Evolutionary conservation across 352 stramenopile species (phyloP).

Genomic region (Globisporangium barbulae): DNA sequence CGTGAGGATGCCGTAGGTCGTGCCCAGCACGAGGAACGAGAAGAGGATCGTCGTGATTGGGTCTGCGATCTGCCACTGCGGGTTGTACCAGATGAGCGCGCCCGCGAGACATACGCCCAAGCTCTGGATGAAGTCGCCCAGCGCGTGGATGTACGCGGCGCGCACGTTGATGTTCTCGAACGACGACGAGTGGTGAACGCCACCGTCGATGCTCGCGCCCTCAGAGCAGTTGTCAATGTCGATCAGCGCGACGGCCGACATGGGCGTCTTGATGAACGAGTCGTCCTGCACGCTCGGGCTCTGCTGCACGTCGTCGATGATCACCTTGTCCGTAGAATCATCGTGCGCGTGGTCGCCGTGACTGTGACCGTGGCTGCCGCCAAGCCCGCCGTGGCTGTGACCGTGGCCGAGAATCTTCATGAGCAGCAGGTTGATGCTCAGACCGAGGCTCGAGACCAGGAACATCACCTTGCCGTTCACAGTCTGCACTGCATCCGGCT

Average conservation of each 20-base stretch:
- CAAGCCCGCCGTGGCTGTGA: constrained; percentile 41
- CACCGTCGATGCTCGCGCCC: constrained; percentile 5
- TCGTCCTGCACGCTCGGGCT: constrained; percentile 42
- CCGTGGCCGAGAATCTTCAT: constrained; percentile 90
- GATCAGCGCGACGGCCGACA: constrained; percentile 77
- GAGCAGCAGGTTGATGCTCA: constrained; percentile 94
- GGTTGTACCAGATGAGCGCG: constrained; percentile 96
- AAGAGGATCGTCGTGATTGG: constrained; percentile 97
- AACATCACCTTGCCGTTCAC: constrained; percentile 96
- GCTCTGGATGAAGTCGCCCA: constrained; percentile 97
- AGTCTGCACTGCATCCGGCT: constrained; percentile 34
- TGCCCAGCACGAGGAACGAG: constrained; percentile 92
- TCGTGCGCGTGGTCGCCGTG: constrained; percentile 30
- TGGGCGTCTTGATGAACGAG: constrained; percentile 62
- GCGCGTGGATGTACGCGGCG: constrained; percentile 97
- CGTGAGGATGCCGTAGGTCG: constrained; percentile 91
- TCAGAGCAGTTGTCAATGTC: constrained; percentile 31
- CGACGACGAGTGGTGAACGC: constrained; percentile 29
- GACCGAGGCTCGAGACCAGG: constrained; percentile 89
- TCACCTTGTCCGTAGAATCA: constrained; percentile 23
- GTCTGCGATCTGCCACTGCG: constrained; percentile 94
- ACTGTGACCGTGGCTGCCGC: constrained; percentile 53
- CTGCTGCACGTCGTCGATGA: constrained; percentile 31
- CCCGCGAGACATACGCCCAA: constrained; percentile 96
- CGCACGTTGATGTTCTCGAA: constrained; percentile 95